phyloP scores from a whole-genome alignment of 2,329 filamentous ascomycete species.

The Didymella keratinophila region DNA sequence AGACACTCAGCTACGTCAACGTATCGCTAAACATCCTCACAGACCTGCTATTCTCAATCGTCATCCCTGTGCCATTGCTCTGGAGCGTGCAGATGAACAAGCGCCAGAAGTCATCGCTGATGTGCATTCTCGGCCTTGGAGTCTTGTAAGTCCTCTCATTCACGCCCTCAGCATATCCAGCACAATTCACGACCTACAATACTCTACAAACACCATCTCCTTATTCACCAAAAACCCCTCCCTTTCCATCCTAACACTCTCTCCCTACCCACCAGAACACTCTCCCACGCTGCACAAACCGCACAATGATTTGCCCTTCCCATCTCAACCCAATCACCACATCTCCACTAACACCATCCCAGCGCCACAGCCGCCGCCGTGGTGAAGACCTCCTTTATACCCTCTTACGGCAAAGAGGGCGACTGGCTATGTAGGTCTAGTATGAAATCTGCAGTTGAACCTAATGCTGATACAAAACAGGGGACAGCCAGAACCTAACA shows the following conservation, averaged over 20 bases:
- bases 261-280: too few species aligned
- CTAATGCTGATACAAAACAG: neutral
- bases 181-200: too few species aligned
- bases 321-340: too few species aligned
- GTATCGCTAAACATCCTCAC: conserved; percentile 53
- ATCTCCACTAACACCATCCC: neutral
- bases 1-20: conserved; percentile 57
- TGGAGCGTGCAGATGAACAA: conserved; percentile 50
- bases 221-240: too few species aligned
- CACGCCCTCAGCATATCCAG: too few species aligned
- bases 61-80: conserved; percentile 49
- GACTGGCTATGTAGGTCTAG: conserved; percentile 47
- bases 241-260: too few species aligned
- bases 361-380: conserved; percentile 53
- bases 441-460: too few species aligned
- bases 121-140: conserved; percentile 55
- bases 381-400: conserved; percentile 50
- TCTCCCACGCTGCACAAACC: too few species aligned
- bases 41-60: conserved; percentile 54
- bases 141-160: conserved; percentile 46
- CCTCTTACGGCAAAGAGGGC: conserved; percentile 48
- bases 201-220: too few species aligned
- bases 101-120: conserved; percentile 52
- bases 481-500: conserved; percentile 57
- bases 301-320: too few species aligned